Evolutionary conservation across 2,329 filamentous ascomycete species (phyloP).

Genomic region (Malbranchea cinnamomea): DNA sequence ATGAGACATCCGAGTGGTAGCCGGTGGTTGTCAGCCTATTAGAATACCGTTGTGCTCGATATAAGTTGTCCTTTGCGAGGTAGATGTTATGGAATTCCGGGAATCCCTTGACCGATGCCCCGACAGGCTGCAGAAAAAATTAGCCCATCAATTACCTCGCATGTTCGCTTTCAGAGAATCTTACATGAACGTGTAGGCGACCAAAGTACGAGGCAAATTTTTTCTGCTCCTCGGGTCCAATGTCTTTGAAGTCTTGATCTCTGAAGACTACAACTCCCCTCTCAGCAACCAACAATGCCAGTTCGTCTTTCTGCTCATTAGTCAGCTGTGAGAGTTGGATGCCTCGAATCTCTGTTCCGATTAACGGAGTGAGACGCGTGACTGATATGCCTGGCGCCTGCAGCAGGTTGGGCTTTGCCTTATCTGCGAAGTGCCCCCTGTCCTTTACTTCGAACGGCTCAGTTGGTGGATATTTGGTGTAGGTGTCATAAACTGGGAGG

Average conservation of each 20-base stretch:
- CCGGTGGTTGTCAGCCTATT: slow-evolving; percentile 21
- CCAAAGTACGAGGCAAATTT: slow-evolving; percentile 17
- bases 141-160: slow-evolving; percentile 4
- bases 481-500: slow-evolving; percentile 23
- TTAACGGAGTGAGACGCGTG: slow-evolving; percentile 39
- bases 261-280: slow-evolving; percentile 11
- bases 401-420: slow-evolving; percentile 29
- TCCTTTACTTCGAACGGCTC: slow-evolving; percentile 29
- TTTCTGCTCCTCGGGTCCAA: slow-evolving; percentile 10
- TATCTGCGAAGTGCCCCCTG: slow-evolving; percentile 27
- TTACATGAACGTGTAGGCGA: slow-evolving; percentile 13
- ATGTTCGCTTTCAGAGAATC: slow-evolving; percentile 4
- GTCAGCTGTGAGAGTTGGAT: slow-evolving; percentile 49
- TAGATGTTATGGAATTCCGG: slow-evolving; percentile 35
- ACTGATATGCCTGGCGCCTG: slow-evolving; percentile 13
- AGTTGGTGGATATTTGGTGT: slow-evolving; percentile 23
- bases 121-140: slow-evolving; percentile 22
- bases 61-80: slow-evolving; percentile 32
- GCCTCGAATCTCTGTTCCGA: slow-evolving; percentile 50
- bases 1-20: slow-evolving; percentile 16
- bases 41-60: slow-evolving; percentile 21
- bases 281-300: slow-evolving; percentile 42
- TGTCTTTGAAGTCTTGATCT: slow-evolving; percentile 12
- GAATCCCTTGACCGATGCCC: slow-evolving; percentile 29
- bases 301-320: slow-evolving; percentile 44